phyloP scores from a whole-genome alignment of 129 eudicot genomes.

The Cynara cardunculus region DNA sequence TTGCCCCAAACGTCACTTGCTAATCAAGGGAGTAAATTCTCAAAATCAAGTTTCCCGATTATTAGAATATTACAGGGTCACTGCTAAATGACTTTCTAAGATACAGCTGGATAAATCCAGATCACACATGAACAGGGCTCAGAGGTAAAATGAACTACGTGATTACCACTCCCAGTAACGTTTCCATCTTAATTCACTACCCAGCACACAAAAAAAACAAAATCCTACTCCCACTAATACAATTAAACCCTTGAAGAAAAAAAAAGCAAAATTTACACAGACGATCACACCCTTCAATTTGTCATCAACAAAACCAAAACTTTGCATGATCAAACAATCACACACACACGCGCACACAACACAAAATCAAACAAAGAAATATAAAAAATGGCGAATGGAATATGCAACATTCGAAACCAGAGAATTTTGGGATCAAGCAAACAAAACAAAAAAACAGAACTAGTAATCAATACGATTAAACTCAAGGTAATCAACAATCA shows the following conservation, averaged over 20 bases:
- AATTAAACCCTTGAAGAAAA: conserved; percentile 6
- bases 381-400: background rate
- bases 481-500: conserved; percentile 8
- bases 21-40: background rate
- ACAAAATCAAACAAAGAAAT: background rate
- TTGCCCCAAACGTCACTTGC: background rate
- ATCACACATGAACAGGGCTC: conserved; percentile 8
- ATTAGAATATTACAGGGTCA: conserved; percentile 7
- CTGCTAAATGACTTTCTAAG: background rate
- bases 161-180: conserved; percentile 11
- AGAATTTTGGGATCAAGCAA: conserved; percentile 1
- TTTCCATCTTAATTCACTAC: background rate
- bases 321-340: conserved; percentile 6
- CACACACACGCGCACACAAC: background rate
- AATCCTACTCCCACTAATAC: background rate
- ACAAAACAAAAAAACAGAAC: background rate
- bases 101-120: background rate
- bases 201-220: background rate
- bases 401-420: background rate
- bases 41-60: background rate
- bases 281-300: background rate
- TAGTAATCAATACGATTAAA: conserved; percentile 4
- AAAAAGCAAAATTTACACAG: background rate
- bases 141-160: conserved; percentile 13
- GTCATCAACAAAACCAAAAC: conserved; percentile 3